A percentile compares a stretch with the other conserved stretches of the same genome.
These are phyloP conservation scores for Plantago coronopus DNA, from an alignment of 305 asterid species.

Conservation along the genomic window DNA sequence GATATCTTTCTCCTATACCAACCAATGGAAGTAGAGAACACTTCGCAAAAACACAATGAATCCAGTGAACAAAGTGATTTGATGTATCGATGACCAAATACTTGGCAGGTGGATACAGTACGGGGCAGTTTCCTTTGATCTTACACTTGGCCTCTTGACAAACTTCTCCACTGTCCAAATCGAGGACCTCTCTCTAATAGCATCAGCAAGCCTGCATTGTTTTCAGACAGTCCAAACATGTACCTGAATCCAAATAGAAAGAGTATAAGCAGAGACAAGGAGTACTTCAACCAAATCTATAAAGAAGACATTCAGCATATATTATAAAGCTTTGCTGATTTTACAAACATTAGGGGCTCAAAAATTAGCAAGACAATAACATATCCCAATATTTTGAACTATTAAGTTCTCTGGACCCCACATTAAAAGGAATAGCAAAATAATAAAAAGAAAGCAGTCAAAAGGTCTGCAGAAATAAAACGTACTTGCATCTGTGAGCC, in stretches of 20 bases:
- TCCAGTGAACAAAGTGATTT: constrained; percentile 21
- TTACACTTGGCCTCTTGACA: constrained; percentile 43
- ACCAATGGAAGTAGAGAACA: constrained; percentile 31
- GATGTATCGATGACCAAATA: constrained; percentile 25
- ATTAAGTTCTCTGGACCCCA: too few relatives aligned
- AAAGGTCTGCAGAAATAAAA: constrained; percentile 18
- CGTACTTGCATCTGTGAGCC: constrained; percentile 72
- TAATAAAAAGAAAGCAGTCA: not conserved
- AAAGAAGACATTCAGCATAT: too few relatives aligned
- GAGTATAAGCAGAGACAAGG: too few relatives aligned
- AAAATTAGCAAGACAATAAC: too few relatives aligned
- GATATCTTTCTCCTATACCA: constrained; percentile 26
- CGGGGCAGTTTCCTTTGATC: constrained; percentile 8
- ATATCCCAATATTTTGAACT: too few relatives aligned
- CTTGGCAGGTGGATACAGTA: constrained; percentile 22
- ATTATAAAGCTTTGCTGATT: too few relatives aligned
- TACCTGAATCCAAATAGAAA: constrained; percentile 43
- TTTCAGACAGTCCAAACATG: constrained; percentile 63
- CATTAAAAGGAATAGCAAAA: too few relatives aligned
- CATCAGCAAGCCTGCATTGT: constrained; percentile 66
- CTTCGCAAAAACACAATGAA: constrained; percentile 40
- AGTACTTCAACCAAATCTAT: too few relatives aligned
- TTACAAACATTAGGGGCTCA: too few relatives aligned
- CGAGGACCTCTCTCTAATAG: constrained; percentile 69
- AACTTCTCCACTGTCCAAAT: constrained; percentile 54